Evolutionary conservation across 139 green algal species (phyloP).

Genomic region (Closterium sp.): DNA sequence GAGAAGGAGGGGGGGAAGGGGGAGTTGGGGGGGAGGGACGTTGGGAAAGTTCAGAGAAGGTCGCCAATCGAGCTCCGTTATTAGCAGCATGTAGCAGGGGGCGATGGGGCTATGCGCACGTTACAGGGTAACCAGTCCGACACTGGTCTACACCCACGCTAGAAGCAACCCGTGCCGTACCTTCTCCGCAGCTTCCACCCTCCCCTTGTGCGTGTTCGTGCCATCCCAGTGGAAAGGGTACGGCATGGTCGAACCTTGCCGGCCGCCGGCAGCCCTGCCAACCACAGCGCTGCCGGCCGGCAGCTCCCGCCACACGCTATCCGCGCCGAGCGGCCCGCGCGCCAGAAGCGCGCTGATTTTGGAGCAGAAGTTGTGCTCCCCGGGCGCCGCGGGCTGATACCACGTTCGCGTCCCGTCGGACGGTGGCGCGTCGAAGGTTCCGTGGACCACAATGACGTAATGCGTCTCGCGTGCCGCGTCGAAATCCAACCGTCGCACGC

Average conservation of each 20-base stretch:
- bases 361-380: constrained; percentile 11
- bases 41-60: too few species aligned
- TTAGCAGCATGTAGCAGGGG: too few species aligned
- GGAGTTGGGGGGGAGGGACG: too few species aligned
- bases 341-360: neutral
- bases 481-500: neutral
- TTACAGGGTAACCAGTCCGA: too few species aligned
- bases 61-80: too few species aligned
- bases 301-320: constrained; percentile 1
- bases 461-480: neutral
- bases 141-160: too few species aligned
- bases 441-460: constrained; percentile 27
- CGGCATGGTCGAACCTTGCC: neutral
- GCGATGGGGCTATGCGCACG: too few species aligned
- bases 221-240: constrained; percentile 42
- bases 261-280: too few species aligned
- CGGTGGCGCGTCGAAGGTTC: constrained; percentile 4
- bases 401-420: neutral
- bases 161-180: neutral
- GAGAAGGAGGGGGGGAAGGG: too few species aligned
- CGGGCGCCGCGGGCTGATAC: neutral
- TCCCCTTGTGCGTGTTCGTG: constrained; percentile 18
- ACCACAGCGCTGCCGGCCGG: neutral
- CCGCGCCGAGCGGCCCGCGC: neutral
- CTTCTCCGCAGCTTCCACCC: constrained; percentile 8